Conservation (phyloP, 164 flowering plant species). For the Buxus sempervirens region DNA sequence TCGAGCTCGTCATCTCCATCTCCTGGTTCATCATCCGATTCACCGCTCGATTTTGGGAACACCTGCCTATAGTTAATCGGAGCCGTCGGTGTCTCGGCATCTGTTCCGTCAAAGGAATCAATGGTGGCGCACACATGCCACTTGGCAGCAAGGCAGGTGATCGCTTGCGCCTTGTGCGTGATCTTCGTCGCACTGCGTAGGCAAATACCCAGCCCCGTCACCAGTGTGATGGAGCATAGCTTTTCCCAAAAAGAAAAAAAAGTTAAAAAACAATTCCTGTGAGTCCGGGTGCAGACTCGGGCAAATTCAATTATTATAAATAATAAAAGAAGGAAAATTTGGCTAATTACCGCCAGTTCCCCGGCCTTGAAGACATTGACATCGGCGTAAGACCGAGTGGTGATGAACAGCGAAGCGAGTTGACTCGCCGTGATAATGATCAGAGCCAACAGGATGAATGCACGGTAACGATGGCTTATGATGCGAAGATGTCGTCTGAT, state of each 20-base stretch:
- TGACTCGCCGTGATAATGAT: conserved; percentile 71
- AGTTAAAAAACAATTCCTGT: no score
- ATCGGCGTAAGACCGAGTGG: conserved; percentile 42
- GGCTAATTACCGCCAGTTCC: conserved; percentile 80
- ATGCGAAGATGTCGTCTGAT: conserved; percentile 71
- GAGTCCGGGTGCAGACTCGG: no score
- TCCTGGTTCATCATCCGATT: conserved; percentile 30
- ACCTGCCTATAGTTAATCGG: conserved; percentile 6
- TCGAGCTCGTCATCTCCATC: conserved; percentile 71
- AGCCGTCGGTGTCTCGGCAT: conserved; percentile 51
- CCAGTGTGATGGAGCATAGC: conserved; percentile 75
- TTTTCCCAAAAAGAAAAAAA: no score
- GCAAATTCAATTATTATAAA: no score
- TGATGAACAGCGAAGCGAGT: conserved; percentile 59
- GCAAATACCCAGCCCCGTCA: conserved; percentile 58
- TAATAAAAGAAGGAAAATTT: no score
- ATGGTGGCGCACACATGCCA: conserved; percentile 91
- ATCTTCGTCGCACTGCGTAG: conserved; percentile 85
- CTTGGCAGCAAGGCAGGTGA: conserved; percentile 73
- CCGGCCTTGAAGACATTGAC: conserved; percentile 55
- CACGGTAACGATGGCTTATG: conserved; percentile 82
- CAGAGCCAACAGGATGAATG: conserved; percentile 56
- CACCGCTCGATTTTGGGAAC: conserved; percentile 38
- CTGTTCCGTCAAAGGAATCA: conserved; percentile 50
- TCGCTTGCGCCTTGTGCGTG: conserved; percentile 84